A percentile compares a stretch with the other conserved stretches of the same genome.
Evolutionary conservation across 768 basidiomycete species (phyloP).

Genomic region (Phanerochaete sordida): DNA sequence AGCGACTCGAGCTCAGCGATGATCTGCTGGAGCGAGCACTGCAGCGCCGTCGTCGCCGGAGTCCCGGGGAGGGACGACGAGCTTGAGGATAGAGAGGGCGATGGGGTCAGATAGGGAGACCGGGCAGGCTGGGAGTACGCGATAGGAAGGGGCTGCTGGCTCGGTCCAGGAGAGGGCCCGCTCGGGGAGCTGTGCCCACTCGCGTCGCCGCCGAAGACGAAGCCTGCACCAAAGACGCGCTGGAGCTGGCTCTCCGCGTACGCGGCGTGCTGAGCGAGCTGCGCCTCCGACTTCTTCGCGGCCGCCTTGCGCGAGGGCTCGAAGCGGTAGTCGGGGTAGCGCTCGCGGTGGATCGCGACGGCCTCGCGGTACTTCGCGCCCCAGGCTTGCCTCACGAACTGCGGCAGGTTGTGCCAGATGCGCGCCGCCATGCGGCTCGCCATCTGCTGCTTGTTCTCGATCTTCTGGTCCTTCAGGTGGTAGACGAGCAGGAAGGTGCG

Average conservation of each 20-base stretch:
- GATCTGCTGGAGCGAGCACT: no score
- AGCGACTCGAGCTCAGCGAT: no score
- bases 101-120: no score
- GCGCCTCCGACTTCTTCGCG: neutral
- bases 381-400: slow-evolving; percentile 35
- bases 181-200: no score
- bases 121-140: no score
- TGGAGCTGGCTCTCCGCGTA: neutral
- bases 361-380: slow-evolving; percentile 25
- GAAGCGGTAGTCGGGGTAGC: slow-evolving; percentile 28
- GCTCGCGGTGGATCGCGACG: slow-evolving; percentile 25
- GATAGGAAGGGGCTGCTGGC: no score
- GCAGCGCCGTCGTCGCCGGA: no score
- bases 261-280: neutral
- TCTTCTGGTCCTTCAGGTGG: slow-evolving; percentile 35
- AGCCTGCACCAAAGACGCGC: neutral
- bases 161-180: no score
- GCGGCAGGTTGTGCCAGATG: slow-evolving; percentile 45
- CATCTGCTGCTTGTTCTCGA: slow-evolving; percentile 53
- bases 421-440: slow-evolving; percentile 49
- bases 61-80: no score
- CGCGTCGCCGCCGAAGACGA: neutral
- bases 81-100: no score
- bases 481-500: slow-evolving; percentile 47
- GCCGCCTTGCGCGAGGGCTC: slow-evolving; percentile 22